These are phyloP conservation scores for Rhizopogon roseolus DNA, from an alignment of 768 basidiomycete genomes.

Conservation along the genomic window DNA sequence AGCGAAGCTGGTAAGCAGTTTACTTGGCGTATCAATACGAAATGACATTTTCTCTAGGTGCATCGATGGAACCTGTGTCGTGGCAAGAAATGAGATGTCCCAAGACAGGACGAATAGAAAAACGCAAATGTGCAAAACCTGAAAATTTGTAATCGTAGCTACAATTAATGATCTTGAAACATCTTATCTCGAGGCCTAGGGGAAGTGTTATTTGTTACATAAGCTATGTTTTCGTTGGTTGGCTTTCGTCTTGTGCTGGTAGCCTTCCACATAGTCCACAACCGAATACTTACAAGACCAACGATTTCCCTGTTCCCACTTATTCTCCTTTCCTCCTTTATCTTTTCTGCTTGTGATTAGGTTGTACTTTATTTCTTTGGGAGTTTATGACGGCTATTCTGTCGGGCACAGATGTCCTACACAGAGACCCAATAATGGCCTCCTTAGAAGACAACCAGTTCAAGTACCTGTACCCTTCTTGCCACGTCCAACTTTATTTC, in stretches of 20 bases:
- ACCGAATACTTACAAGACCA: neutral
- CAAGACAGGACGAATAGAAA: slow-evolving; percentile 73
- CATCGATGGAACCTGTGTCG: slow-evolving; percentile 78
- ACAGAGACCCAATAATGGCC: slow-evolving; percentile 52
- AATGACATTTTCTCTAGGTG: slow-evolving; percentile 39
- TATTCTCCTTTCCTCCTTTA: slow-evolving; percentile 4
- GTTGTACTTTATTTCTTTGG: slow-evolving; percentile 15
- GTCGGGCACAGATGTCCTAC: slow-evolving; percentile 51
- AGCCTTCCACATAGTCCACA: neutral
- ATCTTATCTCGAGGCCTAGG: neutral
- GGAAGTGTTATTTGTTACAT: neutral
- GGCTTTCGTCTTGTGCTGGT: neutral
- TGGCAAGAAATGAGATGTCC: slow-evolving; percentile 93
- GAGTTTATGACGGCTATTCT: slow-evolving; percentile 60
- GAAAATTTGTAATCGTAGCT: slow-evolving; percentile 45
- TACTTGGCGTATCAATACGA: neutral
- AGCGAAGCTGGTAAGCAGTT: slow-evolving; percentile 69
- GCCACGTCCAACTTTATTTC: slow-evolving; percentile 8
- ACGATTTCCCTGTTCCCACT: slow-evolving; percentile 6
- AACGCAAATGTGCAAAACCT: slow-evolving; percentile 84
- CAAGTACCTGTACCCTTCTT: slow-evolving; percentile 36
- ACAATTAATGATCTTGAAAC: neutral
- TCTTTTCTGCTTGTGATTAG: slow-evolving; percentile 14
- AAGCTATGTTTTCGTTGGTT: neutral
- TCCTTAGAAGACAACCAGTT: slow-evolving; percentile 63